Evolutionary conservation across 805 yeast species (phyloP), one percentile per base, ranked within the genome.

Genomic region (Tetrapisispora arboricola): DNA sequence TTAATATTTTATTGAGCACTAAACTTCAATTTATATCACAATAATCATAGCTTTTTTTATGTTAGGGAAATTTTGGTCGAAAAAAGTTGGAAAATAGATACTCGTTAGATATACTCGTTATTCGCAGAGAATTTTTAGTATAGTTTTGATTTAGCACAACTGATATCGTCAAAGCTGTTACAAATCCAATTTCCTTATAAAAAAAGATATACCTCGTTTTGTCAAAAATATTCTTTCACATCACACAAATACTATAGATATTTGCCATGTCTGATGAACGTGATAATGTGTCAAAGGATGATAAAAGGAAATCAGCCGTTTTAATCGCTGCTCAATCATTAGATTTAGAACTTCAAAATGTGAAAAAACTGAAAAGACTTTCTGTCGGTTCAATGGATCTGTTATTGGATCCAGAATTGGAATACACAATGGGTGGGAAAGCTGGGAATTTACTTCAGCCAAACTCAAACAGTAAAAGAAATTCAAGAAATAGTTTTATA

Each of bases 321-420:
- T 51, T 67, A 31, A 68, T 73, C 25, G 92, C 92, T 1, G 86
- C 85, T 3, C 78, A 77, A 49, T 84, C 84, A 8, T 73, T 83
- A 32, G 84, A 81, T 51, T 78, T 76, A 46, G 90, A 83, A 54
- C 70, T 80, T 47, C 77, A 77, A 58, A 75, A 78, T 57, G 82
- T 83, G 45, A 75, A 80, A 26, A 81, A 84, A n/a, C 63, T 83
- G 47, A 83, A 83, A 55, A 66, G 92, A 42, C 64, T 81, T 9
- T 78, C 85, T 0, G 79, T 83, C 37, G 88, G 86, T 1, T 55
- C 68, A 22, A 62, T 66, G 18, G 67, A 68, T n/a, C 39, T 63
- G 12, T 44, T 60, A 39, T 67, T 72, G 44, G 92, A 82, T 52
- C 87, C 88, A 1, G 92, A 82, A 49, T 55, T 80, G 34, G 84